Percentiles rank a stretch among this genome's conserved stretches.
These are phyloP conservation scores for Exophiala calicioides DNA, from an alignment of 2,329 filamentous ascomycete genomes.

Conservation along the genomic window DNA sequence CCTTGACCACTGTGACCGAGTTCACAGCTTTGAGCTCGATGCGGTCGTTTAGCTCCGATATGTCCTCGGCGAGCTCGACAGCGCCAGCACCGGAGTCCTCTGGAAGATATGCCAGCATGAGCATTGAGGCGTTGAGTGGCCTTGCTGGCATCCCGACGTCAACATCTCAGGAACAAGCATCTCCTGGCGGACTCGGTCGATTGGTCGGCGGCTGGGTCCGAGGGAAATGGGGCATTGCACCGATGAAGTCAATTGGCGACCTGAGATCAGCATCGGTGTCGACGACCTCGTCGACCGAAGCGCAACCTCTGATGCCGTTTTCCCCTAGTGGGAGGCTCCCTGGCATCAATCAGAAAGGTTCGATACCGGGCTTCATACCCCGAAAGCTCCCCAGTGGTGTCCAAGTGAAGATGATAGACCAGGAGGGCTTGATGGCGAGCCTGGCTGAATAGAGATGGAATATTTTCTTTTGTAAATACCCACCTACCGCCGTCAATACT, in stretches of 20 bases:
- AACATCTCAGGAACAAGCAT: conserved; percentile 28
- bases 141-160: conserved; percentile 24
- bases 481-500: too few relatives aligned
- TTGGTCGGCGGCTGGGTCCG: conserved; percentile 67
- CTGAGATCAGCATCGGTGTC: conserved; percentile 14
- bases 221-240: conserved; percentile 62
- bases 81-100: conserved; percentile 4
- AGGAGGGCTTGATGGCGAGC: conserved; percentile 61
- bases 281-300: conserved; percentile 5
- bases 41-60: conserved; percentile 15
- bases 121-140: conserved; percentile 26
- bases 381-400: conserved; percentile 58
- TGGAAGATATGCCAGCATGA: conserved; percentile 17
- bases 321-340: conserved; percentile 50
- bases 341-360: conserved; percentile 77
- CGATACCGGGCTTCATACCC: conserved; percentile 70
- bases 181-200: conserved; percentile 46
- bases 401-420: conserved; percentile 59
- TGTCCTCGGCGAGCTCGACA: neutral
- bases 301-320: conserved; percentile 8
- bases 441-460: conserved; percentile 47
- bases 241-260: conserved; percentile 39
- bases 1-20: conserved; percentile 54
- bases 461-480: too few relatives aligned
- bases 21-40: conserved; percentile 55